Evolutionary conservation across 306 rosid species (phyloP).

Genomic region (Quercus wislizeni): DNA sequence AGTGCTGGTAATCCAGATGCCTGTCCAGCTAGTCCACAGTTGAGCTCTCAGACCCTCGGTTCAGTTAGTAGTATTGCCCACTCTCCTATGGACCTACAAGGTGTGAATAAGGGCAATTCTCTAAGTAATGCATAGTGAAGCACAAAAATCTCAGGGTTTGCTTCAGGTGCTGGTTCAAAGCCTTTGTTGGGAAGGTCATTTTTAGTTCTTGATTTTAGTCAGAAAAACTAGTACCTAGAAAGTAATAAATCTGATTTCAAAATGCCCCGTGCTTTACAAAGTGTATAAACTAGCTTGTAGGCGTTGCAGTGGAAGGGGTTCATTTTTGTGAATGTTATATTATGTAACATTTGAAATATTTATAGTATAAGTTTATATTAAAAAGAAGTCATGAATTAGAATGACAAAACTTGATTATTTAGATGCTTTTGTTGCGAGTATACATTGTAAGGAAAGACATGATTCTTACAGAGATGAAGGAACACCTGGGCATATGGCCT

Average conservation of each 20-base stretch:
- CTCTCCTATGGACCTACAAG: slow-evolving; percentile 96
- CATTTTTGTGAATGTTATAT: not conserved
- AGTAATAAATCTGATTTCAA: not conserved
- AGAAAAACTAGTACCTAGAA: not conserved
- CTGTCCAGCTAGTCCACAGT: slow-evolving; percentile 96
- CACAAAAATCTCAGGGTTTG: not conserved
- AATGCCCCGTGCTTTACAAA: not conserved
- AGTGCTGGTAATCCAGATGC: slow-evolving; percentile 88
- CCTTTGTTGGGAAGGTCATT: not conserved
- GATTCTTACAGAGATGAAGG: not conserved
- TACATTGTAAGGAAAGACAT: too few relatives aligned
- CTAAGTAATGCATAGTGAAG: slow-evolving; percentile 52
- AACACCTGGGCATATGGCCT: not conserved
- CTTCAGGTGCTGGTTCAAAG: not conserved
- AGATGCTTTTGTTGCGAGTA: not conserved
- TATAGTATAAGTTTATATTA: not conserved
- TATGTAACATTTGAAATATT: not conserved
- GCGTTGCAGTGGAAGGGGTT: not conserved
- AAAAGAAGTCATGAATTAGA: not conserved
- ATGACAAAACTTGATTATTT: not conserved
- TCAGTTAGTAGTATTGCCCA: slow-evolving; percentile 64
- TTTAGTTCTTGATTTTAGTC: not conserved
- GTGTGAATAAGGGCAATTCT: slow-evolving; percentile 82
- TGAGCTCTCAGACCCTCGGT: slow-evolving; percentile 92
- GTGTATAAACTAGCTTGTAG: not conserved